Base-by-base conservation (phyloP, 2,329 filamentous ascomycete species). In the Hawksworthiomyces lignivorus region DNA sequence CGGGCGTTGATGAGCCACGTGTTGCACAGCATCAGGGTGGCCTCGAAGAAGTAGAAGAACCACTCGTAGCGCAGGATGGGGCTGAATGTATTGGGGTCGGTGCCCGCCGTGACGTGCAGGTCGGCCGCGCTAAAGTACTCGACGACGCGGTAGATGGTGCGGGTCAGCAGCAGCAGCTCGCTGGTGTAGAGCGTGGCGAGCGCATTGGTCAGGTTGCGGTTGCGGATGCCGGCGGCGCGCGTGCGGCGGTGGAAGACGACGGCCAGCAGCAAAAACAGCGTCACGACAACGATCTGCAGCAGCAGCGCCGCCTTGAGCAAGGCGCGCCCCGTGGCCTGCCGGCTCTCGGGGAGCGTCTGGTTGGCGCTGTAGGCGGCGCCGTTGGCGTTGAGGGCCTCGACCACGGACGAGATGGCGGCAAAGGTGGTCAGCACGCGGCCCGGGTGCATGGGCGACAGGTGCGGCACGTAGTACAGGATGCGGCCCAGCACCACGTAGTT, bases 401-500 rank as follows among this genome's bases (percentile, higher is more conserved):
- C 62, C 3, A 73, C 47, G 6, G 49, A 54, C 17, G 70, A 73
- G 29, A 76, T 52, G 3, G 56, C 58, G 11, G 67, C 67, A 45
- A 77, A 76, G 4, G 60, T 68, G 4, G 58, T 52, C 11, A 73
- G 51, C 20, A 74, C 67, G 15, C 59, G 59, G 42, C 59, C 59
- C 0, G 70, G 65, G 14, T 67, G 62, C n/a, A 76, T 54, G 0
- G 77, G 77, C 0, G 77, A 65, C 40, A 71, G 65, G 52, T 77
- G 73, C 0, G 79, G 79, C 2, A 81, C 65, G 56, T 82, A 83
- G 59, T 72, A 73, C 20, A 83, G 64, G 10, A 79, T 63, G 3
- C 78, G 71, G 4, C 72, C 73, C 40, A 84, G 72, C 45, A 81
- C 65, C 52, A 79, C 72, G 58, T 82, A 83, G 59, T 82, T 81